Evolutionary conservation across 106 monocot genomes (phyloP).

Genomic region (Dendrobium officinale): DNA sequence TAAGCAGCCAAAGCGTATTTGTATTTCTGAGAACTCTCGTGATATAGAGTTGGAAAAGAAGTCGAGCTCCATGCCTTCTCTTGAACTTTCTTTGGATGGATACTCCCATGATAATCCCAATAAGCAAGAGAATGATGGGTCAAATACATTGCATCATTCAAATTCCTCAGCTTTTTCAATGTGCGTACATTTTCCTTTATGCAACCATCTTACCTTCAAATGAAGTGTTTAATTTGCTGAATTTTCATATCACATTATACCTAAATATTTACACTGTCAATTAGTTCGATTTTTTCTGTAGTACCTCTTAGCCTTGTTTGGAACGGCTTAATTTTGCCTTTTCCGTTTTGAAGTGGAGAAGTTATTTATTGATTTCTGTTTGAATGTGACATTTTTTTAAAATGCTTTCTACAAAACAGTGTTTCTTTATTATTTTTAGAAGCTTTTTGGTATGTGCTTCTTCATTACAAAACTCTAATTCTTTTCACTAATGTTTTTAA

Average conservation of each 20-base stretch:
- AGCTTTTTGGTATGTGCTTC: too few relatives aligned
- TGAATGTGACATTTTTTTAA: too few relatives aligned
- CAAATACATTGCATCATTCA: slow-evolving; percentile 50
- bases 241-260: not conserved
- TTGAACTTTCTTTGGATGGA: slow-evolving; percentile 59
- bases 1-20: slow-evolving; percentile 9
- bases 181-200: slow-evolving; percentile 30
- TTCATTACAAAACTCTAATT: too few relatives aligned
- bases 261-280: not conserved
- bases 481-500: too few relatives aligned
- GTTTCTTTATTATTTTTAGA: too few relatives aligned
- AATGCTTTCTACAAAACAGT: too few relatives aligned
- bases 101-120: slow-evolving; percentile 13
- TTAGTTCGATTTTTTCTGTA: not conserved
- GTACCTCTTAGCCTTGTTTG: not conserved
- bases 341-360: too few relatives aligned
- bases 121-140: slow-evolving; percentile 28
- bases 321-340: too few relatives aligned
- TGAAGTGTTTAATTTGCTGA: not conserved
- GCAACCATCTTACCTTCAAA: not conserved
- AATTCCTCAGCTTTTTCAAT: slow-evolving; percentile 66
- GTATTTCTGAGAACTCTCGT: slow-evolving; percentile 1
- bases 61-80: slow-evolving; percentile 16
- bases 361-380: too few relatives aligned
- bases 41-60: not conserved